phyloP scores from a whole-genome alignment of 2,329 filamentous ascomycete genomes.

The Paecilomyces variotii region DNA sequence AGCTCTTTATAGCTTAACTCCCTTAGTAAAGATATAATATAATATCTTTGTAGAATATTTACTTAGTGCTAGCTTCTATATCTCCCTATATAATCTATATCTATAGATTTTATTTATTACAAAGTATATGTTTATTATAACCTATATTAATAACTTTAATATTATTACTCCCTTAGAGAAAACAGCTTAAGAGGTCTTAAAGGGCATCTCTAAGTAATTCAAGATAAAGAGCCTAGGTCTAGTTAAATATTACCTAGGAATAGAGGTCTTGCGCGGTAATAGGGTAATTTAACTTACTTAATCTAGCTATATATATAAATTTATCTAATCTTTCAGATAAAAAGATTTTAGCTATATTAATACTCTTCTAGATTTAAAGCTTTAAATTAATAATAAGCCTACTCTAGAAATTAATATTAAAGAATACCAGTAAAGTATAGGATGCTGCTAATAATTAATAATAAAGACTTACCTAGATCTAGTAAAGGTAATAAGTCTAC shows the following conservation, averaged over 20 bases:
- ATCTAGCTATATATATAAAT: background rate
- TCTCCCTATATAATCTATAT: background rate
- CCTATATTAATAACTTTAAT: background rate
- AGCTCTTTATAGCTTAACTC: background rate
- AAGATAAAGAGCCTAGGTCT: background rate
- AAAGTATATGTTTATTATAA: background rate
- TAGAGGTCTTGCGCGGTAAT: background rate
- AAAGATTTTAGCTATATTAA: background rate
- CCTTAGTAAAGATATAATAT: background rate
- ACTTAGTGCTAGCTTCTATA: background rate
- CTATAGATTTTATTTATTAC: background rate
- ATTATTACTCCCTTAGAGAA: too few relatives aligned
- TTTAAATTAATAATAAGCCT: too few relatives aligned
- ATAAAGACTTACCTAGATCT: too few relatives aligned
- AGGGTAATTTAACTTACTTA: background rate
- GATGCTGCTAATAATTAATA: too few relatives aligned
- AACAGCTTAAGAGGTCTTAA: background rate
- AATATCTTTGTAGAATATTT: background rate
- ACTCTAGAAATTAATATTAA: too few relatives aligned
- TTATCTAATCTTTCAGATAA: background rate
- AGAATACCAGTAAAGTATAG: too few relatives aligned
- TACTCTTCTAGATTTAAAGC: too few relatives aligned
- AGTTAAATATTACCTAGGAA: background rate
- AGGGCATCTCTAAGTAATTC: background rate
- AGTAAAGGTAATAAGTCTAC: background rate